A percentile compares a stretch with the other conserved stretches of the same genome.
These are phyloP conservation scores for Venturia nashicola DNA, from an alignment of 2,329 filamentous ascomycete genomes.

Conservation along the genomic window DNA sequence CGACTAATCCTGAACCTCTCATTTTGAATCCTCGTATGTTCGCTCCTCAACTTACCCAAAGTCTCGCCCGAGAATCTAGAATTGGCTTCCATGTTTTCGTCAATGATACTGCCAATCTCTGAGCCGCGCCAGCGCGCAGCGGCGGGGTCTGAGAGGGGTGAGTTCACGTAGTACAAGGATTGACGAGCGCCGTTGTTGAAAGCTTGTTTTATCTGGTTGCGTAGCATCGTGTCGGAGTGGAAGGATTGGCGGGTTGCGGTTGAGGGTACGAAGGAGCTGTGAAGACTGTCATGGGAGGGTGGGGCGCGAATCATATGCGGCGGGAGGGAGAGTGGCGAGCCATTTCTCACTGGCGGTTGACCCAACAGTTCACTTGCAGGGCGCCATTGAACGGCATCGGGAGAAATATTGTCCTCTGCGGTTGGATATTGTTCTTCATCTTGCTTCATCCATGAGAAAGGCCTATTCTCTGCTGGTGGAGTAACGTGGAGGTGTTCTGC, in stretches of 20 bases:
- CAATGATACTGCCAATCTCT: neutral
- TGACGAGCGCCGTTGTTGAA: neutral
- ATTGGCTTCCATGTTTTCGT: neutral
- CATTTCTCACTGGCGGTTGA: neutral
- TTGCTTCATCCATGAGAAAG: neutral
- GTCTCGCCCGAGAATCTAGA: neutral
- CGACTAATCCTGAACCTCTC: neutral
- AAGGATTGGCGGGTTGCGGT: neutral
- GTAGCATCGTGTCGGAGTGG: neutral
- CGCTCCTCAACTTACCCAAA: neutral
- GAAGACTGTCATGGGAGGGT: neutral
- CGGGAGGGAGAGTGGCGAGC: neutral
- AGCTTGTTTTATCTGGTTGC: neutral
- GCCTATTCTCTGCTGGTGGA: neutral
- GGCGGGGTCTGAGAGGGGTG: neutral
- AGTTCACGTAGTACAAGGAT: neutral
- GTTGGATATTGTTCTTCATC: neutral
- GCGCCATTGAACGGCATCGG: neutral
- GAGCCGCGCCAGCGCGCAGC: neutral
- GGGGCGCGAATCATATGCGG: neutral
- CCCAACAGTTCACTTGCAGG: neutral
- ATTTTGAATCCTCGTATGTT: neutral
- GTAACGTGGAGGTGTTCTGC: neutral
- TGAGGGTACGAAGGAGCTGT: neutral
- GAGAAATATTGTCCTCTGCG: neutral